phyloP scores from a whole-genome alignment of 345 rosid genomes.

The Gossypioides kirkii region DNA sequence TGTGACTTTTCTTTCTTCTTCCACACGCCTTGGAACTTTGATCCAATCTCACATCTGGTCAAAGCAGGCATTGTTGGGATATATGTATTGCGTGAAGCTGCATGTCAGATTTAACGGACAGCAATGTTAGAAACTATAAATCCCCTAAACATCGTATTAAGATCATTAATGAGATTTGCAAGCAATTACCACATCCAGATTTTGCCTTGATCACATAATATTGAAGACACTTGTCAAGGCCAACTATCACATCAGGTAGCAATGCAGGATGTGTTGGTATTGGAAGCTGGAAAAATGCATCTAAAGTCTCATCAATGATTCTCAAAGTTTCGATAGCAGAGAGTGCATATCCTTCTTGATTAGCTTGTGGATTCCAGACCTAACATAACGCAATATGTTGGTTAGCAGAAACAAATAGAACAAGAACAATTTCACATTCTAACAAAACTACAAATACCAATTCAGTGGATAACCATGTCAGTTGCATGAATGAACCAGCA shows the following conservation, averaged over 20 bases:
- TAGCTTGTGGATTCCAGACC: constrained; percentile 69
- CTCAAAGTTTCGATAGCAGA: constrained; percentile 81
- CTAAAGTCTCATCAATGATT: constrained; percentile 78
- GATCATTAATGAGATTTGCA: neutral
- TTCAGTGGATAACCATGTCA: neutral
- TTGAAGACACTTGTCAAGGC: constrained; percentile 85
- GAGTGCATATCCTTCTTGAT: constrained; percentile 56
- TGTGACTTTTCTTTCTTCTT: constrained; percentile 87
- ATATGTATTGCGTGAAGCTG: constrained; percentile 69
- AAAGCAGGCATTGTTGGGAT: constrained; percentile 91
- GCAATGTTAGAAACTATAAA: neutral
- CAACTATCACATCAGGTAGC: constrained; percentile 75
- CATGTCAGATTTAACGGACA: constrained; percentile 15
- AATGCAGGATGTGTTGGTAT: constrained; percentile 85
- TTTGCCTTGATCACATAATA: constrained; percentile 77
- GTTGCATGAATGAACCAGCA: constrained; percentile 5
- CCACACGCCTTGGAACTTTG: constrained; percentile 87
- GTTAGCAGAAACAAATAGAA: constrained; percentile 15
- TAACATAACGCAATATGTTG: constrained; percentile 20
- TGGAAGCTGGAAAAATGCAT: constrained; percentile 88
- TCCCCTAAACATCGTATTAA: constrained; percentile 5
- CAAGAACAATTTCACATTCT: neutral
- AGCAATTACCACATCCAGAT: constrained; percentile 79
- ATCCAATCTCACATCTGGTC: constrained; percentile 68
- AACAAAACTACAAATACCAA: neutral